phyloP scores from a whole-genome alignment of 495 filamentous ascomycete species.

The Trichocladium uniseriatum region DNA sequence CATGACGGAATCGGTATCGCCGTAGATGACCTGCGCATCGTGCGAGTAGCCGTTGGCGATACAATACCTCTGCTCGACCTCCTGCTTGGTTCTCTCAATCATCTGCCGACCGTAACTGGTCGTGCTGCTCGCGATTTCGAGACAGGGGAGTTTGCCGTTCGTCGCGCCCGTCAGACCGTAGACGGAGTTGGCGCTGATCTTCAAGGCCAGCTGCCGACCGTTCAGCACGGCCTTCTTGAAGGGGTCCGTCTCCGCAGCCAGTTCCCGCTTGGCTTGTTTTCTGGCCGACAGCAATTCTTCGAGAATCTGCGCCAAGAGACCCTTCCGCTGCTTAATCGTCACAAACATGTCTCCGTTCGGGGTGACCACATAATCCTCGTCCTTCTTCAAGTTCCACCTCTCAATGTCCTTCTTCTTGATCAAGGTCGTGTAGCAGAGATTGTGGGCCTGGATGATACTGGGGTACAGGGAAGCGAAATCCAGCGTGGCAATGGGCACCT shows the following conservation, averaged over 20 bases:
- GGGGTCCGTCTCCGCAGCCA: conserved; percentile 83
- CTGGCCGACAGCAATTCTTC: conserved; percentile 82
- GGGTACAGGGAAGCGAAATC: conserved; percentile 99
- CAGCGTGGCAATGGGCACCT: conserved; percentile 88
- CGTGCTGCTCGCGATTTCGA: conserved; percentile 91
- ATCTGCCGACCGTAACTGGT: conserved; percentile 94
- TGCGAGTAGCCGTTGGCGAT: conserved; percentile 91
- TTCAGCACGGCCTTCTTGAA: conserved; percentile 98
- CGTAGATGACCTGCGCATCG: conserved; percentile 94
- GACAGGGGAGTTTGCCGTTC: conserved; percentile 88
- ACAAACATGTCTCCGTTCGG: conserved; percentile 92
- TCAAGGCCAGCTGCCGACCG: conserved; percentile 91
- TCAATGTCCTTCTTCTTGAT: conserved; percentile 73
- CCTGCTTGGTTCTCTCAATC: conserved; percentile 93
- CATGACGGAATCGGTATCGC: conserved; percentile 99
- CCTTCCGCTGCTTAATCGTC: conserved; percentile 80
- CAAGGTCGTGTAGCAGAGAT: conserved; percentile 94
- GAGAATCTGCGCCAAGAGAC: conserved; percentile 86
- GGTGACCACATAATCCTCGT: conserved; percentile 92
- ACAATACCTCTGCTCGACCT: conserved; percentile 81
- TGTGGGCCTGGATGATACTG: conserved; percentile 98
- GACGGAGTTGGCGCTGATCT: conserved; percentile 95
- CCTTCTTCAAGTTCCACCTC: conserved; percentile 61
- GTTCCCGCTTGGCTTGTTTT: conserved; percentile 86
- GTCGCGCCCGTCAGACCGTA: conserved; percentile 97